Conservation (phyloP, 805 yeast genomes). For the Blastobotrys peoriensis region DNA sequence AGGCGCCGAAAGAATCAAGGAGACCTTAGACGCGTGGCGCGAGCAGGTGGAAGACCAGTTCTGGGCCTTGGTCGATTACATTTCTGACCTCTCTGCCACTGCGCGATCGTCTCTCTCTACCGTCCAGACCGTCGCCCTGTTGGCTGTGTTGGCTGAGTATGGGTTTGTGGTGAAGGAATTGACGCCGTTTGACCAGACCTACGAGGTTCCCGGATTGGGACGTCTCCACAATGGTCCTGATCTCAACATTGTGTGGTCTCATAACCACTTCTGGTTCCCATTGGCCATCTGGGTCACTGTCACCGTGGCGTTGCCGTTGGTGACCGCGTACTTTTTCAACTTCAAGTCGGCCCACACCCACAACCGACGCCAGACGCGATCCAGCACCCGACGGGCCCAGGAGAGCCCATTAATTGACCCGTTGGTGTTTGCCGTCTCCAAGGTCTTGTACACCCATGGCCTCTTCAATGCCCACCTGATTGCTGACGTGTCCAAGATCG, state of each 20-base stretch:
- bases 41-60: slow-evolving; percentile 17
- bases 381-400: slow-evolving; percentile 8
- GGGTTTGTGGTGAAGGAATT: slow-evolving; percentile 10
- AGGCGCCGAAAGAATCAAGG: slow-evolving; percentile 20
- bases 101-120: slow-evolving; percentile 25
- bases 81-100: slow-evolving; percentile 12
- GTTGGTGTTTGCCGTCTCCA: slow-evolving; percentile 44
- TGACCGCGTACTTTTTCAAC: slow-evolving; percentile 28
- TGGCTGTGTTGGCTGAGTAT: slow-evolving; percentile 13
- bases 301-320: slow-evolving; percentile 25
- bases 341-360: slow-evolving; percentile 17
- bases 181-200: slow-evolving; percentile 8
- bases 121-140: slow-evolving; percentile 24
- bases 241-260: slow-evolving; percentile 6
- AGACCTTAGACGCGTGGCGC: slow-evolving; percentile 21
- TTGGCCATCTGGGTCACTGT: slow-evolving; percentile 22
- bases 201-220: background rate
- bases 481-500: slow-evolving; percentile 11
- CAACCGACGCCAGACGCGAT: slow-evolving; percentile 3
- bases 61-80: slow-evolving; percentile 12
- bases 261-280: slow-evolving; percentile 23
- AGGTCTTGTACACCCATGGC: slow-evolving; percentile 37
- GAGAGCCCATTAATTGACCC: slow-evolving; percentile 41
- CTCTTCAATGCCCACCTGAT: slow-evolving; percentile 14
- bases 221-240: slow-evolving; percentile 15